These are phyloP conservation scores for Chytriomyces hyalinus DNA, from an alignment of 192 early-diverging fungal species.

Conservation along the genomic window DNA sequence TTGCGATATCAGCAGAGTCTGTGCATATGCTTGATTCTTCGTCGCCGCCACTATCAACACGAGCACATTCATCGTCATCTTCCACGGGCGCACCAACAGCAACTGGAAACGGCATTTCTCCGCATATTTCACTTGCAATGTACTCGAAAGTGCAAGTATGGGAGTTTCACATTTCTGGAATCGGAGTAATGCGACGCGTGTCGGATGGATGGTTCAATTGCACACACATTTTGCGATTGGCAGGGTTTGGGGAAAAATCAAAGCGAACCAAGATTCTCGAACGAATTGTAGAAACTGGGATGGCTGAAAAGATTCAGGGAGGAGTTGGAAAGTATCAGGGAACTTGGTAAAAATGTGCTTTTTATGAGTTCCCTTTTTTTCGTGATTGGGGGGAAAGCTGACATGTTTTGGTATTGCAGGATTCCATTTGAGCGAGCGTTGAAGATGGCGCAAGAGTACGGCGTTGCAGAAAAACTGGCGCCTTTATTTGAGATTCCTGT, in stretches of 20 bases:
- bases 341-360: constrained; percentile 53
- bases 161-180: constrained; percentile 40
- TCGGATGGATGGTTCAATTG: constrained; percentile 61
- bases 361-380: not conserved
- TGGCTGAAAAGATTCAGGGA: constrained; percentile 60
- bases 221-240: constrained; percentile 62
- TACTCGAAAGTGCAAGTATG: constrained; percentile 57
- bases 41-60: too few relatives aligned
- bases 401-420: constrained; percentile 37
- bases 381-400: not conserved
- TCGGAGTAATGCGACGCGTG: constrained; percentile 52
- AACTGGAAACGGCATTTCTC: too few relatives aligned
- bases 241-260: constrained; percentile 57
- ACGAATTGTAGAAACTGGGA: constrained; percentile 35
- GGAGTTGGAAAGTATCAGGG: constrained; percentile 65
- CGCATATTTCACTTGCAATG: not conserved
- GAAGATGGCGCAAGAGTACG: constrained; percentile 48
- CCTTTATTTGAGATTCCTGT: constrained; percentile 35
- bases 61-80: too few relatives aligned
- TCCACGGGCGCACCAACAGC: too few relatives aligned
- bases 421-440: constrained; percentile 50
- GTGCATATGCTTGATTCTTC: too few relatives aligned
- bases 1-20: too few relatives aligned
- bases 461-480: constrained; percentile 34
- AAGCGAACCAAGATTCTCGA: constrained; percentile 59